These are phyloP conservation scores for Saururus chinensis DNA, from an alignment of 164 flowering plant species.

Conservation along the genomic window DNA sequence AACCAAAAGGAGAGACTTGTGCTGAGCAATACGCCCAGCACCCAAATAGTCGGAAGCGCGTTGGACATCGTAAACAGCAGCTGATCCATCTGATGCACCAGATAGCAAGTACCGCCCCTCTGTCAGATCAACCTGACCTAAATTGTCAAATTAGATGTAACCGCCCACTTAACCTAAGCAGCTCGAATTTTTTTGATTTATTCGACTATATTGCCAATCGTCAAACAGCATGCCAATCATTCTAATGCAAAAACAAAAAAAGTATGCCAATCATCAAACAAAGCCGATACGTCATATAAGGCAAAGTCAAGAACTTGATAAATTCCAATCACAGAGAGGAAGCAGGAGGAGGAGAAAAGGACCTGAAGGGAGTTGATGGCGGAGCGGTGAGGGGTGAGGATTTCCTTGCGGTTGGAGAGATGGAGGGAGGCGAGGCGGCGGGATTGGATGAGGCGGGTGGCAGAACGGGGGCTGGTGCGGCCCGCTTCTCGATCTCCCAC, in stretches of 20 bases:
- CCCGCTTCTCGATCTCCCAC: constrained; percentile 80
- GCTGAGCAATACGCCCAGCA: too few species aligned
- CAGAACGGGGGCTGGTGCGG: constrained; percentile 43
- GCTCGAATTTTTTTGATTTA: too few species aligned
- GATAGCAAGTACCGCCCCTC: constrained; percentile 83
- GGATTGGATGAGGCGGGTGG: constrained; percentile 46
- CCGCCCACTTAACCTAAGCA: too few species aligned
- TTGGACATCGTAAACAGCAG: too few species aligned
- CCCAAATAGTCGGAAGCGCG: too few species aligned
- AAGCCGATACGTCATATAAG: too few species aligned
- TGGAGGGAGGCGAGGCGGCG: constrained; percentile 48
- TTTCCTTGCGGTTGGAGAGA: constrained; percentile 75
- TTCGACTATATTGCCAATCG: too few species aligned
- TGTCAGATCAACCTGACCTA: constrained; percentile 83
- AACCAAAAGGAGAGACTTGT: too few species aligned
- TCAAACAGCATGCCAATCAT: too few species aligned
- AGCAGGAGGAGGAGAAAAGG: constrained; percentile 1
- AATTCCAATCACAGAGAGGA: background rate
- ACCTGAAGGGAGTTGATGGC: constrained; percentile 91
- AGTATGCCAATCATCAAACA: too few species aligned
- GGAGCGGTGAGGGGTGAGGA: constrained; percentile 73
- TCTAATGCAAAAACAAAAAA: too few species aligned
- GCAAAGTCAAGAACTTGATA: background rate
- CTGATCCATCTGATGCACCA: too few species aligned
- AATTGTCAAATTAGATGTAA: background rate